These are phyloP conservation scores for Euphrasia confusa DNA, from an alignment of 257 asterid species.

Conservation along the genomic window DNA sequence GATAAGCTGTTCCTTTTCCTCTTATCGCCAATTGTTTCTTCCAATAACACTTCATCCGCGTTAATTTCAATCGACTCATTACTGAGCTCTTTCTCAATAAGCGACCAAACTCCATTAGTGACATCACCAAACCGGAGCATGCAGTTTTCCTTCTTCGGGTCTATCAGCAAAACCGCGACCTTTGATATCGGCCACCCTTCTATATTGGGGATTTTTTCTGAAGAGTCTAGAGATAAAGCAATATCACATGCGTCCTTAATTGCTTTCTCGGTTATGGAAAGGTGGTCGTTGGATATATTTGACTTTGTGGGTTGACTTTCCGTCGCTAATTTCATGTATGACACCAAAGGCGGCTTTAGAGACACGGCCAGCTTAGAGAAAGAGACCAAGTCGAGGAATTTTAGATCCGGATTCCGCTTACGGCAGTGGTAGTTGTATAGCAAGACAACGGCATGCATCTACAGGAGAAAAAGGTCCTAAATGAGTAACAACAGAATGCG, in stretches of 20 bases:
- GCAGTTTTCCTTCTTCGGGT: slow-evolving; percentile 48
- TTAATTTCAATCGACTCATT: background rate
- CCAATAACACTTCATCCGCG: slow-evolving; percentile 18
- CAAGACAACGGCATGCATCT: slow-evolving; percentile 81
- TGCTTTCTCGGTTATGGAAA: slow-evolving; percentile 56
- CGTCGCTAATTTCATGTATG: slow-evolving; percentile 37
- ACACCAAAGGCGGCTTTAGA: slow-evolving; percentile 37
- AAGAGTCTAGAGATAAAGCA: slow-evolving; percentile 41
- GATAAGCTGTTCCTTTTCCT: slow-evolving; percentile 31
- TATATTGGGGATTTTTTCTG: slow-evolving; percentile 30
- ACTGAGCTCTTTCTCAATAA: slow-evolving; percentile 40
- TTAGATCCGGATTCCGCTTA: slow-evolving; percentile 36
- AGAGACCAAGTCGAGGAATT: slow-evolving; percentile 36
- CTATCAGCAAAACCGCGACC: slow-evolving; percentile 56
- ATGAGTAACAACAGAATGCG: background rate
- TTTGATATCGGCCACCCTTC: slow-evolving; percentile 48
- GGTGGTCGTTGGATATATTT: slow-evolving; percentile 21
- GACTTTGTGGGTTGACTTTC: slow-evolving; percentile 15
- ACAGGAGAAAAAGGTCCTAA: background rate
- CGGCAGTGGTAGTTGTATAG: slow-evolving; percentile 80
- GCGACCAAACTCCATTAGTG: slow-evolving; percentile 66
- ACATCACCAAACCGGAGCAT: slow-evolving; percentile 33
- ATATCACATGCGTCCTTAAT: slow-evolving; percentile 57
- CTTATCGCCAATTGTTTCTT: slow-evolving; percentile 23
- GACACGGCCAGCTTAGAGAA: slow-evolving; percentile 47